phyloP scores from a whole-genome alignment of 345 rosid genomes.

The Brassica rapa region DNA sequence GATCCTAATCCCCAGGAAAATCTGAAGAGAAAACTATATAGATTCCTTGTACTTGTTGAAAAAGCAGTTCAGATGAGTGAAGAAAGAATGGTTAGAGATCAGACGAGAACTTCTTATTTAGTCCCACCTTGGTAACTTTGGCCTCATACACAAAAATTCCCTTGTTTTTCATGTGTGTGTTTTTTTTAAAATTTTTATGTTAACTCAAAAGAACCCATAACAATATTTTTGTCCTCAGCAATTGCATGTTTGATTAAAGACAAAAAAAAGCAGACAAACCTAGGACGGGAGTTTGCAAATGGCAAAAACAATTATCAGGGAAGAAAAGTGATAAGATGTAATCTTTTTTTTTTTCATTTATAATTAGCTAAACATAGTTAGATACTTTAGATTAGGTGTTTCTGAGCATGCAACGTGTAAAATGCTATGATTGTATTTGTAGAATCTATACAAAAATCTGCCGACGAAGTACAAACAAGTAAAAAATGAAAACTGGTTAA shows the following conservation, averaged over 20 bases:
- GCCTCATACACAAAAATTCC: background rate
- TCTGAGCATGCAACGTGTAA: background rate
- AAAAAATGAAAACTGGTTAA: slow-evolving; percentile 11
- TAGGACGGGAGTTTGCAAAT: slow-evolving; percentile 25
- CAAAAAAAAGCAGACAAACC: slow-evolving; percentile 25
- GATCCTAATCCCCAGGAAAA: slow-evolving; percentile 35
- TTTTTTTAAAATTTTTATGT: background rate
- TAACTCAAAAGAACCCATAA: slow-evolving; percentile 30
- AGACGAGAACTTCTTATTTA: slow-evolving; percentile 37
- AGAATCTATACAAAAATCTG: background rate
- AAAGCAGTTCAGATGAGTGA: slow-evolving; percentile 26
- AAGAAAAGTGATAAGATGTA: background rate
- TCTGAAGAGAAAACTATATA: slow-evolving; percentile 31
- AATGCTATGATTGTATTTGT: background rate
- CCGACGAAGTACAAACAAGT: slow-evolving; percentile 28
- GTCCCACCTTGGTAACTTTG: slow-evolving; percentile 35
- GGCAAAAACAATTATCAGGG: background rate
- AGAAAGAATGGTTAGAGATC: slow-evolving; percentile 24
- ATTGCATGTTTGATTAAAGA: slow-evolving; percentile 25
- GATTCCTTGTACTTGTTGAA: slow-evolving; percentile 43
- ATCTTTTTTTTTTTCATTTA: background rate
- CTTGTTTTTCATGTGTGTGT: slow-evolving; percentile 1
- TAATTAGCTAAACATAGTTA: slow-evolving; percentile 9
- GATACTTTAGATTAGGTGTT: background rate
- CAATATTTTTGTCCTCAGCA: slow-evolving; percentile 25